Evolutionary conservation across 371 early-diverging fungal genomes (phyloP).

Genomic region (Saksenaea vasiformis): DNA sequence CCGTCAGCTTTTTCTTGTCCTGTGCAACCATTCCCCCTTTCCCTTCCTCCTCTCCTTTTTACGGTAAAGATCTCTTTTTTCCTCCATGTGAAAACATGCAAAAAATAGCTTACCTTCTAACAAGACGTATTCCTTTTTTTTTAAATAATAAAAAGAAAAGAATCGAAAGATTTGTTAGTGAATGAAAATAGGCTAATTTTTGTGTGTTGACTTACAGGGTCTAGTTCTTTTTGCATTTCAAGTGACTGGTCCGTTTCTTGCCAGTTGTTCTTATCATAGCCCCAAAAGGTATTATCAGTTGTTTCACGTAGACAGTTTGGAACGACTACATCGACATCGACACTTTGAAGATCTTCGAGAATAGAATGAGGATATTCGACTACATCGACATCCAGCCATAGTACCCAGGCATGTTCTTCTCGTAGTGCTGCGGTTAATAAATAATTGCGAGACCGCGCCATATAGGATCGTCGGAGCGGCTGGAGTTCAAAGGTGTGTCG

Average conservation of each 20-base stretch:
- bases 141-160: background rate
- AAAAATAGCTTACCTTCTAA: slow-evolving; percentile 31
- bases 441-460: slow-evolving; percentile 64
- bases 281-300: slow-evolving; percentile 42
- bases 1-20: slow-evolving; percentile 6
- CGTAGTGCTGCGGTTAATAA: slow-evolving; percentile 53
- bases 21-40: background rate
- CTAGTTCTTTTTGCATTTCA: slow-evolving; percentile 52
- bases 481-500: slow-evolving; percentile 58
- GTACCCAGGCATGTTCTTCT: slow-evolving; percentile 63
- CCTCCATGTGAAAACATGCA: background rate
- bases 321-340: slow-evolving; percentile 64
- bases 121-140: slow-evolving; percentile 36
- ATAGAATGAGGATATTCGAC: slow-evolving; percentile 57
- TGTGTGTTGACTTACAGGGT: slow-evolving; percentile 30
- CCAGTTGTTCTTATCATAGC: slow-evolving; percentile 71
- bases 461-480: slow-evolving; percentile 50
- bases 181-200: background rate
- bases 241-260: slow-evolving; percentile 58
- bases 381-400: slow-evolving; percentile 72
- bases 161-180: background rate
- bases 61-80: background rate
- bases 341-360: slow-evolving; percentile 56
- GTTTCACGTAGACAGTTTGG: slow-evolving; percentile 60
- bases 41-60: slow-evolving; percentile 5